Base-by-base conservation (phyloP, 106 monocot genomes). In the Dendrobium catenatum region DNA sequence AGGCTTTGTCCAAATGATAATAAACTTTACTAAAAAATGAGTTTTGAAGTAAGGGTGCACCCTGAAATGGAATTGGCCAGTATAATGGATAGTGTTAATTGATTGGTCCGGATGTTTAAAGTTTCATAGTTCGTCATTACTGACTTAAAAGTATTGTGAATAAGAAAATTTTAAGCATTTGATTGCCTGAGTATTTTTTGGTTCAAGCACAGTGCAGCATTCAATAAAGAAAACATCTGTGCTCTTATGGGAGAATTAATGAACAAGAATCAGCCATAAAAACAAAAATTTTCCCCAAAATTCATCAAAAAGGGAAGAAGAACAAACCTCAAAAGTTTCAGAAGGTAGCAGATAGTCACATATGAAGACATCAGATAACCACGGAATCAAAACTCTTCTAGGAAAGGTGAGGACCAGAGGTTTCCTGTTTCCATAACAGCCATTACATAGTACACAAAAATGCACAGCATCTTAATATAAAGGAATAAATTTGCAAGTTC, bases 381-480 rank as follows among this genome's bases (percentile, higher is more conserved):
- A 92, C 18, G 92, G 95, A 46, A 95, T 74, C 82, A 95, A 73
- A 83, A 92, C 87, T 89, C 95, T 92, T 87, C 90, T 92, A 79
- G 92, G 95, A 37, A 95, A 92, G 6, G 78, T 55, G 20, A 95
- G 78, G 40, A 31, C 44, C 67, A 31, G 81, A 29, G 76, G 72
- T 79, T 85, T 81, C 66, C 95, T 95, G 90, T 81, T 82, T 77
- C 11, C 47, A 77, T 76, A 82, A 79, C 27, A 7, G 44, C 15
- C 48, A 4, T 75, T 70, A 79, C 3, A 84, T 19, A 27, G 44
- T 4, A 41, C 27, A 48, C 2, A 48, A 47, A 42, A 22, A 76
- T 48, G 13, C 22, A 4, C 76, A 26, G 10, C n/a, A 76, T 76
- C 49, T 10, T 13, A 13, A 13, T 51, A 51, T 13, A 51, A 11